Evolutionary conservation across 2,329 filamentous ascomycete genomes (phyloP).

Genomic region (Magnaporthiopsis rhizophila): DNA sequence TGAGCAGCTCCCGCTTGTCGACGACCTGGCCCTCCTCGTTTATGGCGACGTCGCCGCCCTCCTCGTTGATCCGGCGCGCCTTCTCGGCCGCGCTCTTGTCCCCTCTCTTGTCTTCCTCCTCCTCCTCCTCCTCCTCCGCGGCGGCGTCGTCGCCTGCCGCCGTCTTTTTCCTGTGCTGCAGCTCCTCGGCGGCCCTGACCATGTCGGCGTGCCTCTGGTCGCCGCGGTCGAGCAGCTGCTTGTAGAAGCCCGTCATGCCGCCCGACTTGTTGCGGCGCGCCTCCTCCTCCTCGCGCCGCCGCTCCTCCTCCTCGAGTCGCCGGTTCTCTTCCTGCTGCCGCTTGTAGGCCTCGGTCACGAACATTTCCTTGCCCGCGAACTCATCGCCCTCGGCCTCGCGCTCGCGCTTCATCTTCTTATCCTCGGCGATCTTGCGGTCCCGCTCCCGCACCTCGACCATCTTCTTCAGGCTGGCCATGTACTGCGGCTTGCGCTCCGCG

Average conservation of each 20-base stretch:
- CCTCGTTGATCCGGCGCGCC: constrained; percentile 59
- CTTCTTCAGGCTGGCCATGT: constrained; percentile 67
- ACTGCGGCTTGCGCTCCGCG: constrained; percentile 61
- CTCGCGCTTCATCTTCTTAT: constrained; percentile 71
- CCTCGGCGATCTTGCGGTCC: constrained; percentile 69
- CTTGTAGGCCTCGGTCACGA: constrained; percentile 78
- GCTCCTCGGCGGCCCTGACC: constrained; percentile 57
- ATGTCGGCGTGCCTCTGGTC: constrained; percentile 63
- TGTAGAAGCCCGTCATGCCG: constrained; percentile 76
- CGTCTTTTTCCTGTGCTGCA: constrained; percentile 26
- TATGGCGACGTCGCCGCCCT: constrained; percentile 53
- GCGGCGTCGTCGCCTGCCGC: constrained; percentile 18
- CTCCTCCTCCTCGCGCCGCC: constrained; percentile 54
- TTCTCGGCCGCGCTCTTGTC: constrained; percentile 53
- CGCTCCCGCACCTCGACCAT: constrained; percentile 71
- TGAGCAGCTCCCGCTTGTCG: constrained; percentile 74
- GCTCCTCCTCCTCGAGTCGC: constrained; percentile 64
- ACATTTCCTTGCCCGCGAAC: constrained; percentile 76
- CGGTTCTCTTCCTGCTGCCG: constrained; percentile 70
- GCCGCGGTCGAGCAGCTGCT: constrained; percentile 61
- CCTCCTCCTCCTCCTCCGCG: constrained; percentile 16
- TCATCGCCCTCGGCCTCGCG: constrained; percentile 74
- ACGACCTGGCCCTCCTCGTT: constrained; percentile 80
- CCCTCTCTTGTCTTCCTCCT: constrained; percentile 44
- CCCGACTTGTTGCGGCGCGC: constrained; percentile 54